Evolutionary conservation across 768 basidiomycete genomes (phyloP), one percentile per base, ranked within the genome.

Genomic region (Lanmaoa pseudosensibilis): DNA sequence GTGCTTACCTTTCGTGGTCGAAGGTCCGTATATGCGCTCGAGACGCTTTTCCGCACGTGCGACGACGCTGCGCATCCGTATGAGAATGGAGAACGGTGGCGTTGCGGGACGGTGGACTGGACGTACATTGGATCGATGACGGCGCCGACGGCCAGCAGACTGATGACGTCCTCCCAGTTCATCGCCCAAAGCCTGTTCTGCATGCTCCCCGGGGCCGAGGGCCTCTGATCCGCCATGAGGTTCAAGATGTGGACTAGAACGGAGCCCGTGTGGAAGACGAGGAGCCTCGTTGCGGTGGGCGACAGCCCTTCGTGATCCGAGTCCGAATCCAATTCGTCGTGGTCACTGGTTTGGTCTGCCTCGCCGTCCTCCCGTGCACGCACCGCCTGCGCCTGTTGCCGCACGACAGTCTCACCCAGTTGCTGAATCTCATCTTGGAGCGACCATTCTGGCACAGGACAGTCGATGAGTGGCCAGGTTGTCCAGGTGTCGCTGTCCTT

Each of bases 391-490:
- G 18, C 19, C 11, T 19, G 23, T 18, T 57, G 58, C 44, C 61
- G 75, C 40, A 78, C 56, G 30, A 72, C 68, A 13, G 75, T 68
- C 19, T 76, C 70, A 6, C 78, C 77, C 32, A 90, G 63, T 2
- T 76, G 66, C 21, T 70, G 69, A 10, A 92, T 77, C 70, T 92
- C 90, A 59, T 92, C 90, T 46, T 84, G 78, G 21, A 92, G 72
- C 10, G 73, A 72, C 85, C 86, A 92, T 70, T 90, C 84, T 1
- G 90, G 88, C 10, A 81, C 73, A 23, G 78, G 74, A 16, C 88
- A 79, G 62, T 92, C 87, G 18, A 83, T 78, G 49, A 91, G 78
- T 1, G 90, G 90, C 90, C 90, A 92, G 8, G 83, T 77, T 0
- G 89, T 90, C 88, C 88, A 91, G 0, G 73, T 74, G 62, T 87